A percentile compares a stretch with the other conserved stretches of the same genome.
These are phyloP conservation scores for Aspergillus udagawae DNA, from an alignment of 2,329 filamentous ascomycete species.

Conservation along the genomic window DNA sequence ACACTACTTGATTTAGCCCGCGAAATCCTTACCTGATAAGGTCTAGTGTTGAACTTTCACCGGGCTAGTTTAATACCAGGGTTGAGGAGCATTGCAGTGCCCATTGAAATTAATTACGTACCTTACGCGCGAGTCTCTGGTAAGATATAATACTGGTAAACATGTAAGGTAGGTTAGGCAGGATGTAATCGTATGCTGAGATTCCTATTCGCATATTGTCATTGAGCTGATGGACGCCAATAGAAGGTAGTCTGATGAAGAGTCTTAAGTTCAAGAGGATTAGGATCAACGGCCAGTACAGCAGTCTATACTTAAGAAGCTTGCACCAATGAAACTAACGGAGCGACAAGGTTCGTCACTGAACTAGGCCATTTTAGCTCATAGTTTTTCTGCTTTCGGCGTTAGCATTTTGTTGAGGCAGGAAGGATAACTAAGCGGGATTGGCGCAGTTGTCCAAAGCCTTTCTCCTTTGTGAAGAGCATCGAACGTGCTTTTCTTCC, in stretches of 20 bases:
- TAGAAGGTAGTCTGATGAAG: too few relatives aligned
- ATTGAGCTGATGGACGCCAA: too few relatives aligned
- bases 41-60: neutral
- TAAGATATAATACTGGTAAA: neutral
- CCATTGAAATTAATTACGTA: neutral
- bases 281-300: too few relatives aligned
- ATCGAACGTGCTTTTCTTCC: neutral
- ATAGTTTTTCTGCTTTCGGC: neutral
- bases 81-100: too few relatives aligned
- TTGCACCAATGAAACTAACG: neutral
- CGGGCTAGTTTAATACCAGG: neutral
- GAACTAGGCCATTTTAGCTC: neutral
- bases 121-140: neutral
- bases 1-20: constrained; percentile 1
- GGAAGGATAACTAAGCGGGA: neutral
- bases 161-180: too few relatives aligned
- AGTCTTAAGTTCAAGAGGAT: too few relatives aligned
- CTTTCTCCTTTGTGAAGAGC: neutral
- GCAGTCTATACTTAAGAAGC: too few relatives aligned
- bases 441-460: neutral
- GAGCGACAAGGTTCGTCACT: neutral
- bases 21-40: neutral
- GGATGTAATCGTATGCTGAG: too few relatives aligned
- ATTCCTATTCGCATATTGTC: too few relatives aligned
- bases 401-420: neutral